Base-by-base conservation (phyloP, 2,329 filamentous ascomycete species). In the Xylaria sp. region DNA sequence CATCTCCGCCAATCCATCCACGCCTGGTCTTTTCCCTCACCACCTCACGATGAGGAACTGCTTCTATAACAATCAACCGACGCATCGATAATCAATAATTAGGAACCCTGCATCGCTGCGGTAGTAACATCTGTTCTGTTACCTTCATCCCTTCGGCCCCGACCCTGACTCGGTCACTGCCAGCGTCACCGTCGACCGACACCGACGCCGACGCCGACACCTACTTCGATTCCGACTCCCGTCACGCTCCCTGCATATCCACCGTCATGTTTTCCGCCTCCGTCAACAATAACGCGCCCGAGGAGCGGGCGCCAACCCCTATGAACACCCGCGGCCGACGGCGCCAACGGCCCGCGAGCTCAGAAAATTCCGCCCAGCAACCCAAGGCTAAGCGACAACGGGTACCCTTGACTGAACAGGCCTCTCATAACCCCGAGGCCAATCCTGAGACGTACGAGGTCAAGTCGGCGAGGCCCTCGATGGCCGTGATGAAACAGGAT, bases 321-420 rank as follows among this genome's bases (percentile, higher is more conserved):
- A 81, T 76, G 60, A 78, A 81, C 48, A 84, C 82, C 49, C 79
- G 84, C 59, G 84, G 82, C 63, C 82, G 85, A 54, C 80, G 85
- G 56, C 80, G 85, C 52, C 84, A 84, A 69, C 81, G 85, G 53
- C 84, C 84, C 46, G 69, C 75, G 63, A 83, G 78, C 65, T 75
- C 78, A 51, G 84, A 87, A 54, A 77, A 73, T 66, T 70, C 81
- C 48, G 71, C 73, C 44, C 78, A 82, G 59, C 80, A 83, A 63
- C 85, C 85, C 22, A 87, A 86, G 70, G 79, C 83, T 11, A 88
- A 88, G 74, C 80, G 85, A 58, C 82, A 83, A 66, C 78, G 85
- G 60, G 72, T 84, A 47, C 81, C 80, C 24, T 68, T 86, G 61
- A 78, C 76, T 49, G 82, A 86, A 55, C 77, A 83, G 64, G 83